A percentile compares a stretch with the other conserved stretches of the same genome.
Conservation (phyloP, 805 yeast genomes). For the Wickerhamiella brachini region DNA sequence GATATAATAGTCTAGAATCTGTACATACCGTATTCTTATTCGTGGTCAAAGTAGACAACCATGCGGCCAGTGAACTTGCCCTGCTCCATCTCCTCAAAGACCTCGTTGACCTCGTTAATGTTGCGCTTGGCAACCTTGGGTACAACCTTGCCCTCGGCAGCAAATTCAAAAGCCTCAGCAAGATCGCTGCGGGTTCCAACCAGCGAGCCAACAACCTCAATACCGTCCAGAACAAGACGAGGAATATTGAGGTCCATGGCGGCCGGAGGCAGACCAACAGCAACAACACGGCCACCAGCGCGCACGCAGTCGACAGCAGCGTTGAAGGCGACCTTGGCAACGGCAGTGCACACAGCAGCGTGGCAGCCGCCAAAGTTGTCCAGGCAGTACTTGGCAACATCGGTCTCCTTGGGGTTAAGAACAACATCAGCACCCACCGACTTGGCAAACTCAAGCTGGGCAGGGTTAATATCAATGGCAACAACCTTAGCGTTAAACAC, state of each 20-base stretch:
- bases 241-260: constrained; percentile 62
- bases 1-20: not conserved
- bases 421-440: constrained; percentile 58
- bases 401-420: constrained; percentile 40
- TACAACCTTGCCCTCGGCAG: constrained; percentile 49
- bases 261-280: constrained; percentile 69
- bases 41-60: constrained; percentile 55
- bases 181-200: constrained; percentile 86
- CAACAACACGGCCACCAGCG: constrained; percentile 55
- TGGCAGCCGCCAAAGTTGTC: constrained; percentile 65
- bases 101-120: constrained; percentile 62
- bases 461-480: constrained; percentile 60
- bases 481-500: constrained; percentile 66
- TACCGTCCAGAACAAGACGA: constrained; percentile 57
- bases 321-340: constrained; percentile 51
- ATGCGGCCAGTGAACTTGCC: constrained; percentile 82
- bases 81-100: constrained; percentile 65
- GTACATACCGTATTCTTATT: constrained; percentile 38
- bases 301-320: constrained; percentile 48
- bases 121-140: constrained; percentile 20
- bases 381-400: constrained; percentile 35
- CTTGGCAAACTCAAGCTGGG: constrained; percentile 40
- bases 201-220: constrained; percentile 65
- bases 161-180: constrained; percentile 66
- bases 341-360: constrained; percentile 64